Conservation (phyloP, 768 basidiomycete species). For the Leucocoprinus leucothites region DNA sequence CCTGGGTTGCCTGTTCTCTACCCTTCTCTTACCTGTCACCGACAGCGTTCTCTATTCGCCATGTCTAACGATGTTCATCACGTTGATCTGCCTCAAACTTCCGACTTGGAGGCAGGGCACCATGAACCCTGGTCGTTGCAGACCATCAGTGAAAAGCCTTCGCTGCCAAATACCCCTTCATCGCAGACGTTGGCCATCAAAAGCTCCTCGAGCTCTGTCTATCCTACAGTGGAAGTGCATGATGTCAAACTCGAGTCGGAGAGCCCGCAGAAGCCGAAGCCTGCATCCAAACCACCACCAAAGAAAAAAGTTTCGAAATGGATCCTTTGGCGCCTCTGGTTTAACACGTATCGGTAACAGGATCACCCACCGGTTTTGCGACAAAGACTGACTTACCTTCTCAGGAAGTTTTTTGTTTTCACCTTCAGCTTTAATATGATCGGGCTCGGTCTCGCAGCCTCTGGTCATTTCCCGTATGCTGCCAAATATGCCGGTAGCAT, state of each 20-base stretch:
- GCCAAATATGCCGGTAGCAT: constrained; percentile 59
- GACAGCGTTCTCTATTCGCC: constrained; percentile 17
- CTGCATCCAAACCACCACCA: constrained; percentile 32
- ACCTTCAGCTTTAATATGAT: constrained; percentile 59
- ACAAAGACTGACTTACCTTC: background rate
- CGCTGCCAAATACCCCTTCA: constrained; percentile 26
- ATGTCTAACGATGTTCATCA: constrained; percentile 44
- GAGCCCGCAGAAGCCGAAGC: constrained; percentile 32
- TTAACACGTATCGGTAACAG: constrained; percentile 68
- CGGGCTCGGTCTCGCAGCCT: constrained; percentile 56
- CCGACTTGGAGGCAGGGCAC: constrained; percentile 60
- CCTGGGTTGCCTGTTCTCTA: constrained; percentile 18
- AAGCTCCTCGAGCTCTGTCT: constrained; percentile 11
- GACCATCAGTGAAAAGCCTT: constrained; percentile 30
- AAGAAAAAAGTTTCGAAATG: constrained; percentile 60
- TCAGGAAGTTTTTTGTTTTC: constrained; percentile 68
- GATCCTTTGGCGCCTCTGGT: constrained; percentile 62
- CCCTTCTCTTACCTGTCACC: constrained; percentile 15
- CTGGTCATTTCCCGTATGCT: constrained; percentile 66
- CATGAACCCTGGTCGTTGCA: constrained; percentile 39
- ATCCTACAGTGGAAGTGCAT: constrained; percentile 30
- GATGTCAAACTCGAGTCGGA: constrained; percentile 27
- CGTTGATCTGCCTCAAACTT: constrained; percentile 33
- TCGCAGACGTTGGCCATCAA: constrained; percentile 6
- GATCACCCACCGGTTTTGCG: background rate